These are phyloP conservation scores for Mortierella sp. DNA, from an alignment of 371 early-diverging fungal genomes.

Conservation along the genomic window DNA sequence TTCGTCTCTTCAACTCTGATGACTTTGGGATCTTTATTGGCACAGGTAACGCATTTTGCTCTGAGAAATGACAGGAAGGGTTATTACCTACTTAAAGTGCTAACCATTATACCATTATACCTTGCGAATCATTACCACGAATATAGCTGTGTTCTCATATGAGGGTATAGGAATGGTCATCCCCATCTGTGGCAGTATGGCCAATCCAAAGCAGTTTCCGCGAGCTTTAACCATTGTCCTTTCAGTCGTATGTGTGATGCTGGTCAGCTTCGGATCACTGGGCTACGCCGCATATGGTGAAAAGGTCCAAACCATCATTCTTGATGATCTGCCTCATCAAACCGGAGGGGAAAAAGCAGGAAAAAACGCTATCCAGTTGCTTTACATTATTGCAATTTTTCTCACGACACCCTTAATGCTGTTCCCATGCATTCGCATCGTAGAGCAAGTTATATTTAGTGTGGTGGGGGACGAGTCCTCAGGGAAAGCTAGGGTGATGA, in stretches of 20 bases:
- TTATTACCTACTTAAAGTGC: neutral
- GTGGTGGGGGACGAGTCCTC: constrained; percentile 55
- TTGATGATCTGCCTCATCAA: constrained; percentile 85
- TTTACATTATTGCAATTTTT: constrained; percentile 64
- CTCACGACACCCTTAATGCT: constrained; percentile 88
- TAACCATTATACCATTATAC: neutral
- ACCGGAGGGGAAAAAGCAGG: constrained; percentile 57
- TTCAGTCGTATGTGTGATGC: constrained; percentile 74
- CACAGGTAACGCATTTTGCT: constrained; percentile 61
- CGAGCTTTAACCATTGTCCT: constrained; percentile 81
- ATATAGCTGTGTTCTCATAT: constrained; percentile 87
- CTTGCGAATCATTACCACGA: neutral
- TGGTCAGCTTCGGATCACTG: constrained; percentile 82
- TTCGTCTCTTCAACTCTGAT: constrained; percentile 65
- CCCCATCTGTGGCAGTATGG: constrained; percentile 92
- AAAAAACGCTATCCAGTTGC: constrained; percentile 77
- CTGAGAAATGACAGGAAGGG: neutral
- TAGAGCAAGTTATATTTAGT: constrained; percentile 67
- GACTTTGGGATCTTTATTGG: constrained; percentile 89
- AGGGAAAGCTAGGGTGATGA: constrained; percentile 84
- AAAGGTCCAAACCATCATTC: constrained; percentile 84
- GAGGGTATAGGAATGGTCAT: constrained; percentile 94
- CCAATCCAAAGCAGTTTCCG: constrained; percentile 84
- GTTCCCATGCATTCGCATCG: constrained; percentile 91
- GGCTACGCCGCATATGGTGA: constrained; percentile 91